Evolutionary conservation across 495 filamentous ascomycete genomes (phyloP).

Genomic region (Trichoderma virens): DNA sequence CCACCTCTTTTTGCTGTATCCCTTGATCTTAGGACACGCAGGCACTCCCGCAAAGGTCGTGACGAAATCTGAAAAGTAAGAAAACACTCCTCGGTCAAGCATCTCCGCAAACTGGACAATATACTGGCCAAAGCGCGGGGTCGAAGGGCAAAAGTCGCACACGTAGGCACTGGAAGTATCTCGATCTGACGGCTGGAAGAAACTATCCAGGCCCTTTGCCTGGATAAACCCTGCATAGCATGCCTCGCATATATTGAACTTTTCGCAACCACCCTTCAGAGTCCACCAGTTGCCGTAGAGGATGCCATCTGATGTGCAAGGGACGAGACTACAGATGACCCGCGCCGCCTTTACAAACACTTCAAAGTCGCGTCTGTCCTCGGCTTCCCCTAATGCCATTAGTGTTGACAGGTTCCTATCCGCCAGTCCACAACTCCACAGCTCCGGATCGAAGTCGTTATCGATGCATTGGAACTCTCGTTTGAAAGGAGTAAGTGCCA

Average conservation of each 20-base stretch:
- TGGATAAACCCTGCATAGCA: constrained; percentile 15
- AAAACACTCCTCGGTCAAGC: constrained; percentile 10
- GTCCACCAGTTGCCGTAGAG: constrained; percentile 16
- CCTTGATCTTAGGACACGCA: constrained; percentile 12
- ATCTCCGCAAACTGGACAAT: constrained; percentile 13
- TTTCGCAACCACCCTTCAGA: not conserved
- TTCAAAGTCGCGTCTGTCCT: constrained; percentile 2
- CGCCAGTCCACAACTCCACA: constrained; percentile 12
- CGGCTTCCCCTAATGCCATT: constrained; percentile 7
- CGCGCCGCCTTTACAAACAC: not conserved
- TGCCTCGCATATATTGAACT: constrained; percentile 16
- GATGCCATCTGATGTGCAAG: constrained; percentile 11
- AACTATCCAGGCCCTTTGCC: constrained; percentile 10
- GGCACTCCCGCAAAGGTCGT: constrained; percentile 8
- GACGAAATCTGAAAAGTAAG: constrained; percentile 12
- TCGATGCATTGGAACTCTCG: not conserved
- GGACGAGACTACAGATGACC: not conserved
- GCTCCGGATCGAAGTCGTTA: constrained; percentile 3
- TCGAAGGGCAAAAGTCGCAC: constrained; percentile 13
- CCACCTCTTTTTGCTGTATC: constrained; percentile 11
- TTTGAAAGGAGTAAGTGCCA: constrained; percentile 13
- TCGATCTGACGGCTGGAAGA: constrained; percentile 11
- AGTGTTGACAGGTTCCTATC: constrained; percentile 1
- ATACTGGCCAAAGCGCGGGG: constrained; percentile 10
- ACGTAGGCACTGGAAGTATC: constrained; percentile 4